phyloP scores from a whole-genome alignment of 257 asterid genomes.

The Knoxia roxburghii region DNA sequence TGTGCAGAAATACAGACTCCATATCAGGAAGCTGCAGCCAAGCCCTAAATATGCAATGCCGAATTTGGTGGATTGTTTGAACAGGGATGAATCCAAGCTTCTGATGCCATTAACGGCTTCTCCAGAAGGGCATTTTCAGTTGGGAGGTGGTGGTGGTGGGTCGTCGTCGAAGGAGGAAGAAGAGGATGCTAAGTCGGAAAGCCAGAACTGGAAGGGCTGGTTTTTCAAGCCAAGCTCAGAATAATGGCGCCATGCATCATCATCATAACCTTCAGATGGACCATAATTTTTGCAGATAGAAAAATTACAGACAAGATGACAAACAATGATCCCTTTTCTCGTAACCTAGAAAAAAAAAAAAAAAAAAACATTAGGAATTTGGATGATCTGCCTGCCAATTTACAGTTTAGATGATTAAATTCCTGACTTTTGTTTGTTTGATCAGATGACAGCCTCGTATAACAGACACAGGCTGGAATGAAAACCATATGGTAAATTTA shows the following conservation, averaged over 20 bases:
- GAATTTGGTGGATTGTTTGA: conserved; percentile 11
- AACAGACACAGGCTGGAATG: too few species aligned
- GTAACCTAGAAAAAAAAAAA: too few species aligned
- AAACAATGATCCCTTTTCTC: too few species aligned
- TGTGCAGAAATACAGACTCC: conserved; percentile 60
- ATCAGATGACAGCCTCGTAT: too few species aligned
- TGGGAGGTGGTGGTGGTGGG: conserved; percentile 36
- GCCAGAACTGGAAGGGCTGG: conserved; percentile 26
- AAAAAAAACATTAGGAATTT: not conserved
- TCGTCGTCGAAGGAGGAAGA: conserved; percentile 41
- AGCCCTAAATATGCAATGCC: conserved; percentile 8
- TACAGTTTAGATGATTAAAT: too few species aligned
- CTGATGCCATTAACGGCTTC: conserved; percentile 39
- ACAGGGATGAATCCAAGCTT: conserved; percentile 19
- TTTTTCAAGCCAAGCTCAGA: conserved; percentile 18
- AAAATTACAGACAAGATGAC: not conserved
- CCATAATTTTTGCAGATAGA: conserved; percentile 48
- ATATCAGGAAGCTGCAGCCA: conserved; percentile 32
- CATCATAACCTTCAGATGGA: conserved; percentile 5
- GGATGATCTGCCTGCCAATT: too few species aligned
- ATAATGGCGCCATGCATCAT: not conserved
- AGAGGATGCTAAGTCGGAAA: conserved; percentile 45
- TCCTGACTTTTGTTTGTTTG: too few species aligned
- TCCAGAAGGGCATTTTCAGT: conserved; percentile 54
- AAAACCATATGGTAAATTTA: too few species aligned